Evolutionary conservation across 345 rosid genomes (phyloP).

Genomic region (Camelina neglecta): DNA sequence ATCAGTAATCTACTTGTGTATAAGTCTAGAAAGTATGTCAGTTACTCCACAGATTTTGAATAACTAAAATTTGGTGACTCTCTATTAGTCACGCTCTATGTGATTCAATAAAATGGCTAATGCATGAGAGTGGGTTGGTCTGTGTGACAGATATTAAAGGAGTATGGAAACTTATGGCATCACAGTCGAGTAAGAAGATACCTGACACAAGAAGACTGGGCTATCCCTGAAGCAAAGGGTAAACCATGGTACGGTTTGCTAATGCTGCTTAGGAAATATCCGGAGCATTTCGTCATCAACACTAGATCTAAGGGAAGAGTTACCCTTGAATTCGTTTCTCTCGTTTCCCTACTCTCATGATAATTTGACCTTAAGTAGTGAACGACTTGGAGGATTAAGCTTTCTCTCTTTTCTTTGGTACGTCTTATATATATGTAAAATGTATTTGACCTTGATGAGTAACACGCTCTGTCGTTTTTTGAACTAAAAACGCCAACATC

Average conservation of each 20-base stretch:
- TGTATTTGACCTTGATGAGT: slow-evolving; percentile 3
- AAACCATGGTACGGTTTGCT: slow-evolving; percentile 95
- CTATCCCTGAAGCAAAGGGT: slow-evolving; percentile 76
- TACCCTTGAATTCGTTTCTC: slow-evolving; percentile 84
- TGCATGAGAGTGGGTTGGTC: slow-evolving; percentile 4
- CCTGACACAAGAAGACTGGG: slow-evolving; percentile 80
- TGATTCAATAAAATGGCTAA: too few relatives aligned
- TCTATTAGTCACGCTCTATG: not conserved
- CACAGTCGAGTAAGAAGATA: slow-evolving; percentile 86
- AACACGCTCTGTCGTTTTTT: slow-evolving; percentile 11
- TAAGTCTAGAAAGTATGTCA: not conserved
- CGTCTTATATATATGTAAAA: slow-evolving; percentile 12
- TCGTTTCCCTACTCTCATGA: slow-evolving; percentile 82
- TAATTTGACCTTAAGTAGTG: not conserved
- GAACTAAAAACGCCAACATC: not conserved
- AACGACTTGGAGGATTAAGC: not conserved
- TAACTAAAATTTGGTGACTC: not conserved
- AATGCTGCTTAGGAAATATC: slow-evolving; percentile 83
- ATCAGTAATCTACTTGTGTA: not conserved
- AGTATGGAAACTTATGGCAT: slow-evolving; percentile 82
- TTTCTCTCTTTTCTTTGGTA: not conserved
- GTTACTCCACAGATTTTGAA: not conserved
- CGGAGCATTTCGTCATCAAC: slow-evolving; percentile 95
- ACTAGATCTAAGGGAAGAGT: slow-evolving; percentile 80
- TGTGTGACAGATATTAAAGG: slow-evolving; percentile 69